A percentile compares a stretch with the other conserved stretches of the same genome.
Conservation (phyloP, 1,284 basidiomycete genomes). For the Hortiboletus rubellus region DNA sequence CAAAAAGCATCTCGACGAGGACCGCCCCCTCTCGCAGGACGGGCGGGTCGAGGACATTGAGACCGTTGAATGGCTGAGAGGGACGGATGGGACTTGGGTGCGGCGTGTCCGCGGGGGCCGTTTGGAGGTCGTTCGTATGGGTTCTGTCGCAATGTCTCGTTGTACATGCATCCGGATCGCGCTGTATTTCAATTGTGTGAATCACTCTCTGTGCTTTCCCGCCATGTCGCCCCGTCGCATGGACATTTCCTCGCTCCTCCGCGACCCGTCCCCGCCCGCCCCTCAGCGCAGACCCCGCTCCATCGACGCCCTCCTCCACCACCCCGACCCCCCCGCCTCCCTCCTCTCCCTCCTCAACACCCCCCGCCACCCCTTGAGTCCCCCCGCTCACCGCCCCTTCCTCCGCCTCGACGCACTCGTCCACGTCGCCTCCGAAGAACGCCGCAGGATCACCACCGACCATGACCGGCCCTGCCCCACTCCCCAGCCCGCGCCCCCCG, state of each 20-base stretch:
- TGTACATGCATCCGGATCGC: constrained; percentile 51
- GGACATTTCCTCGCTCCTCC: constrained; percentile 70
- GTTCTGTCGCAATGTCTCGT: constrained; percentile 82
- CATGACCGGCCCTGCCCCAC: background rate
- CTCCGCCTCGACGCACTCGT: constrained; percentile 55
- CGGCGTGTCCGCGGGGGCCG: constrained; percentile 62
- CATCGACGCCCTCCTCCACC: constrained; percentile 27
- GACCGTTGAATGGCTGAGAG: constrained; percentile 85
- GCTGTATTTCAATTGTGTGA: constrained; percentile 11
- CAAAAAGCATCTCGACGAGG: constrained; percentile 87
- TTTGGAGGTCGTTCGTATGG: constrained; percentile 67
- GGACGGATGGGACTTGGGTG: constrained; percentile 82
- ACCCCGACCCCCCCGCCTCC: constrained; percentile 15
- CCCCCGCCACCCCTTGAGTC: background rate
- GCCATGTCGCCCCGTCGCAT: constrained; percentile 64
- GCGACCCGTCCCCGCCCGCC: constrained; percentile 32
- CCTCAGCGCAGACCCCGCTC: constrained; percentile 15
- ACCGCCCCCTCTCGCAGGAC: constrained; percentile 66
- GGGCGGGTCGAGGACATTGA: constrained; percentile 80
- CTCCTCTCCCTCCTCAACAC: constrained; percentile 24
- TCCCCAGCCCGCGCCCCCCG: background rate
- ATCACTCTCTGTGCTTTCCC: background rate
- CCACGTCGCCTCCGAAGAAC: constrained; percentile 55
- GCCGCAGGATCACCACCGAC: constrained; percentile 38
- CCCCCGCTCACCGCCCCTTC: constrained; percentile 11